phyloP scores from a whole-genome alignment of 164 flowering plant genomes.

The Vitis labrusca region DNA sequence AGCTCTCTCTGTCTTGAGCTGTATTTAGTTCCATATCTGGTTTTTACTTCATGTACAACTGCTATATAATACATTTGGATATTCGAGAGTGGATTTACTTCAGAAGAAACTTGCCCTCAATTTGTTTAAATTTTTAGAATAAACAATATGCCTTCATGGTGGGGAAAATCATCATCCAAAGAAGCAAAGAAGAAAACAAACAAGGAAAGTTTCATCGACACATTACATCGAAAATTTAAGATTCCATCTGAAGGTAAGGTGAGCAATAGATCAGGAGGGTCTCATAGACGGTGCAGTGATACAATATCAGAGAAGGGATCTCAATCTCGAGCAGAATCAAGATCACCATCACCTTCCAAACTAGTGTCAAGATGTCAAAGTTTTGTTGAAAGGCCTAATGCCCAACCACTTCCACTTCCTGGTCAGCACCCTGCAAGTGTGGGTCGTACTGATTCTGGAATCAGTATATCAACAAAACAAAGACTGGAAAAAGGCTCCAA shows the following conservation, averaged over 20 bases:
- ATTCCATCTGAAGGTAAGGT: constrained; percentile 57
- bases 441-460: constrained; percentile 62
- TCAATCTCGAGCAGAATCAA: constrained; percentile 57
- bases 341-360: constrained; percentile 79
- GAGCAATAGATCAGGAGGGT: constrained; percentile 49
- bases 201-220: constrained; percentile 71
- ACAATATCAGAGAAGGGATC: constrained; percentile 58
- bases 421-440: constrained; percentile 38
- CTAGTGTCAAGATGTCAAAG: constrained; percentile 89
- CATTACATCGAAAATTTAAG: constrained; percentile 66
- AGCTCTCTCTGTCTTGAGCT: constrained; percentile 4
- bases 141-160: constrained; percentile 73
- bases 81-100: constrained; percentile 3
- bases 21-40: background rate
- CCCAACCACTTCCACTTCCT: constrained; percentile 94
- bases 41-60: background rate
- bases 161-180: constrained; percentile 89
- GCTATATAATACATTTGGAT: background rate
- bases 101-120: constrained; percentile 1
- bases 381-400: constrained; percentile 74
- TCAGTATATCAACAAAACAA: constrained; percentile 45
- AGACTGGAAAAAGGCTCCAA: constrained; percentile 49
- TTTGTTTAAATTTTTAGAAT: constrained; percentile 9
- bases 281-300: constrained; percentile 59
- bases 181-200: constrained; percentile 76